A percentile compares a stretch with the other conserved stretches of the same genome.
Conservation (phyloP, 306 rosid genomes). For the Begonia loranthoides region DNA sequence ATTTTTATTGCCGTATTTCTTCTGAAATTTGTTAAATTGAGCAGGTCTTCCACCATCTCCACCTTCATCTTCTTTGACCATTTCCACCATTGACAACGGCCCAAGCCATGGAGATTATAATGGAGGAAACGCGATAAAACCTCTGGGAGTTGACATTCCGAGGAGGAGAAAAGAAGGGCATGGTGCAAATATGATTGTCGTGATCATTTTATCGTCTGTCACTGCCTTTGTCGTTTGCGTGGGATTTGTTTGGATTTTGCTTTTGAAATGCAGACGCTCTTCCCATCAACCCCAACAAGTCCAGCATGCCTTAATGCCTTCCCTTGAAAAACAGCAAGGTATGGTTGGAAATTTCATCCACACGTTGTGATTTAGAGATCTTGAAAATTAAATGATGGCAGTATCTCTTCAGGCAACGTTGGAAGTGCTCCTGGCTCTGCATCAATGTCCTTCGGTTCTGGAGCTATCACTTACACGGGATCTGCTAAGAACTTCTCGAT, state of each 20-base stretch:
- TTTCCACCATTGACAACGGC: constrained; percentile 41
- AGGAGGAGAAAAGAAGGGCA: constrained; percentile 37
- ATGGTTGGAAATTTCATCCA: constrained; percentile 7
- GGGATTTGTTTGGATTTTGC: constrained; percentile 54
- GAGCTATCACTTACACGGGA: constrained; percentile 48
- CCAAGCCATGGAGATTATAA: constrained; percentile 34
- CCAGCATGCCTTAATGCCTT: constrained; percentile 28
- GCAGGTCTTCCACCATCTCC: constrained; percentile 99
- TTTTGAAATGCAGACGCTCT: constrained; percentile 32
- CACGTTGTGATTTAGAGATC: too few species aligned
- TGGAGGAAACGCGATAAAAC: constrained; percentile 54
- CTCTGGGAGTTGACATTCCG: constrained; percentile 69
- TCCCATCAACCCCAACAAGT: constrained; percentile 16
- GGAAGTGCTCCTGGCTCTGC: constrained; percentile 36
- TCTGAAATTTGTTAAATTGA: constrained; percentile 11
- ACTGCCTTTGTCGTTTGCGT: constrained; percentile 46
- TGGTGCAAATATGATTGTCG: constrained; percentile 31
- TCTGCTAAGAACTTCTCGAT: constrained; percentile 62
- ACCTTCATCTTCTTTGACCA: constrained; percentile 43
- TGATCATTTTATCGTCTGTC: constrained; percentile 52
- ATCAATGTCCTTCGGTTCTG: constrained; percentile 36
- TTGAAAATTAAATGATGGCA: too few species aligned
- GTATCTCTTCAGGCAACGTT: neutral
- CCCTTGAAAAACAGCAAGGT: constrained; percentile 55
- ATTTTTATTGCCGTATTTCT: constrained; percentile 7